Conservation (phyloP, 208 protist species). For the Trypanosoma scelopori region DNA sequence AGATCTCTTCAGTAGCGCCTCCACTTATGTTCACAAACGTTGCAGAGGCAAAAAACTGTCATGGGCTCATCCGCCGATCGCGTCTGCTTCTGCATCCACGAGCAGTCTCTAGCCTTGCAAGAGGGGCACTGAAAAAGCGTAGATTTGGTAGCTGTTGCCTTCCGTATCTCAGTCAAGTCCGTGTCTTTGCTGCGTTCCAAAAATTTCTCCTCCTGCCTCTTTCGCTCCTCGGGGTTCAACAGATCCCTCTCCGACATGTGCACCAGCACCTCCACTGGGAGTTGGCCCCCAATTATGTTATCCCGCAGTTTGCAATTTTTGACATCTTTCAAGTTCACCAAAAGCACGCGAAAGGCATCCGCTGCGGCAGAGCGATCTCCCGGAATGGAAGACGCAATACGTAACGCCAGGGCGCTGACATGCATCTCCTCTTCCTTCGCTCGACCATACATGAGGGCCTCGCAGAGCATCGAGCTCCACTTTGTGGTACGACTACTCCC, state of each 20-base stretch:
- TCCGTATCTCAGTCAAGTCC: constrained; percentile 74
- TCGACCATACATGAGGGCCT: constrained; percentile 44
- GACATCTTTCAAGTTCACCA: constrained; percentile 63
- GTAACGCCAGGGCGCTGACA: constrained; percentile 35
- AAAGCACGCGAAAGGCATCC: constrained; percentile 70
- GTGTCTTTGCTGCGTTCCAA: constrained; percentile 75
- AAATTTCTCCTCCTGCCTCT: constrained; percentile 61
- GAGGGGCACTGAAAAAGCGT: constrained; percentile 84
- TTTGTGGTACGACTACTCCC: constrained; percentile 19
- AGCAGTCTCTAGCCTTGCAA: constrained; percentile 86
- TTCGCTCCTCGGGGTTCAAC: constrained; percentile 72
- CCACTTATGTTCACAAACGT: constrained; percentile 86
- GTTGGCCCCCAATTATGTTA: constrained; percentile 49
- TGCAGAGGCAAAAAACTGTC: constrained; percentile 96
- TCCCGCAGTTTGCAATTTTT: constrained; percentile 66
- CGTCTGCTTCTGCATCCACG: constrained; percentile 95
- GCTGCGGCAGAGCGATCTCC: constrained; percentile 44
- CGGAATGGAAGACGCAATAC: constrained; percentile 61
- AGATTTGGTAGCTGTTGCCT: constrained; percentile 65
- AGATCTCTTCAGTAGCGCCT: constrained; percentile 42
- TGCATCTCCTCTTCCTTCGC: constrained; percentile 32
- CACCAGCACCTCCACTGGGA: constrained; percentile 76
- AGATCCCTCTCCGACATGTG: constrained; percentile 72
- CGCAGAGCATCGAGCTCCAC: constrained; percentile 47
- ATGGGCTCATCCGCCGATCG: constrained; percentile 98